A percentile compares a stretch with the other conserved stretches of the same genome.
Conservation (phyloP, 768 basidiomycete species). For the Podaxis carcinomalis region DNA sequence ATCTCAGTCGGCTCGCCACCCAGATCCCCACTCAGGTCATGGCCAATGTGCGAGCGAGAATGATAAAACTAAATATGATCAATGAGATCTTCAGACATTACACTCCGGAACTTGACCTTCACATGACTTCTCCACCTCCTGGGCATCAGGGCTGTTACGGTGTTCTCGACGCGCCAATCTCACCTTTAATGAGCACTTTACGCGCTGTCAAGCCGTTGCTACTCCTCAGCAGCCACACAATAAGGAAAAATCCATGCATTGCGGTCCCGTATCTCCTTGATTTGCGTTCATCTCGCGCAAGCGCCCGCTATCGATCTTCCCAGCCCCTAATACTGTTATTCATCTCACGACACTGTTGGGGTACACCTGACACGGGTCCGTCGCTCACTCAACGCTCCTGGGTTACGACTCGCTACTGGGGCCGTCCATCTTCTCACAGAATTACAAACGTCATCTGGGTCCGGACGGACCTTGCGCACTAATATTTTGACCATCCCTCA, state of each 20-base stretch:
- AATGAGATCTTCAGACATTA: neutral
- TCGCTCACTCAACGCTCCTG: neutral
- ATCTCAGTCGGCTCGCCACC: neutral
- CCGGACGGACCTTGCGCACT: conserved; percentile 8
- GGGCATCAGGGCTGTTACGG: neutral
- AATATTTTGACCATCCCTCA: neutral
- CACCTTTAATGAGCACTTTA: neutral
- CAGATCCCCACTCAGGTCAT: neutral
- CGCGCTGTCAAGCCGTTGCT: neutral
- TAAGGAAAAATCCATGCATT: neutral
- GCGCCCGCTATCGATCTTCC: neutral
- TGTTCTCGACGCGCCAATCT: neutral
- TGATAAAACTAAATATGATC: neutral
- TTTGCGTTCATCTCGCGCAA: neutral
- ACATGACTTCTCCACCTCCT: neutral
- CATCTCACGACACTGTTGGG: neutral
- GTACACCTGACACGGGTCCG: neutral
- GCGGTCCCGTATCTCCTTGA: neutral
- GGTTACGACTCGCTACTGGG: neutral
- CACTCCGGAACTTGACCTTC: conserved; percentile 3
- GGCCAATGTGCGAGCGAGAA: neutral
- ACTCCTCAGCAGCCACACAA: neutral
- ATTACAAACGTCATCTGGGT: neutral
- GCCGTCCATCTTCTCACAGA: neutral
- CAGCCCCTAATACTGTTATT: neutral